Conservation (phyloP, 345 rosid species). For the Isatis tinctoria region DNA sequence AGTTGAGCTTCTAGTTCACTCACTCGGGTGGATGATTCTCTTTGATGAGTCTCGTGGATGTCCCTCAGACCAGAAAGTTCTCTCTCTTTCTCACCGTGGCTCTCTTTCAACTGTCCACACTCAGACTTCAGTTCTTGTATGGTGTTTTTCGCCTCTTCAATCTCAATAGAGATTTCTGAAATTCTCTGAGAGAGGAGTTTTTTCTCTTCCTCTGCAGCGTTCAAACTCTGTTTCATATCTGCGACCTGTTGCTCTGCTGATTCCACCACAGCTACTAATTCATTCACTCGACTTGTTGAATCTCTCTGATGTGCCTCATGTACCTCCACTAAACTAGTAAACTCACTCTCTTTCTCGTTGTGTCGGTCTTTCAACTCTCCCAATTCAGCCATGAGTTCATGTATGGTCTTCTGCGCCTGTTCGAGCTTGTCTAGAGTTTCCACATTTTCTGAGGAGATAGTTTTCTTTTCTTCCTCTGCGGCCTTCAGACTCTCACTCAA, state of each 20-base stretch:
- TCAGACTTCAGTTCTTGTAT: conserved; percentile 41
- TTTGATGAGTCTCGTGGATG: conserved; percentile 48
- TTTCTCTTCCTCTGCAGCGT: conserved; percentile 48
- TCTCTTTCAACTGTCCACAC: conserved; percentile 43
- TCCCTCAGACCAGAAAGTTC: conserved; percentile 47
- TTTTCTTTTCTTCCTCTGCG: conserved; percentile 48
- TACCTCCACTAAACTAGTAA: background rate
- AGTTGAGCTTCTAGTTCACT: conserved; percentile 26
- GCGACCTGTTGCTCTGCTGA: conserved; percentile 23
- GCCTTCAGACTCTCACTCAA: conserved; percentile 37
- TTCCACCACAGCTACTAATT: background rate
- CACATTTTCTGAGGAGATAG: conserved; percentile 45
- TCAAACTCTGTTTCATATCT: conserved; percentile 44
- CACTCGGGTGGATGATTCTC: conserved; percentile 38
- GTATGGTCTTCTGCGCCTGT: conserved; percentile 35
- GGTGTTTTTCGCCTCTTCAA: conserved; percentile 42
- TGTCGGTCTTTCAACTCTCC: conserved; percentile 39
- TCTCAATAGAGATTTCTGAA: conserved; percentile 46
- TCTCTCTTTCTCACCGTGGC: conserved; percentile 47
- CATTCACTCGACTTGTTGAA: background rate
- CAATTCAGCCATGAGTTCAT: conserved; percentile 41
- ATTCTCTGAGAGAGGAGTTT: conserved; percentile 44
- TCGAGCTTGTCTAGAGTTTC: conserved; percentile 46
- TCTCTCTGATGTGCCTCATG: background rate
- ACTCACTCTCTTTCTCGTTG: conserved; percentile 6